Evolutionary conservation across 441 rosid species (phyloP), one percentile per base, ranked within the genome.

Genomic region (Gossypium schwendimanii): DNA sequence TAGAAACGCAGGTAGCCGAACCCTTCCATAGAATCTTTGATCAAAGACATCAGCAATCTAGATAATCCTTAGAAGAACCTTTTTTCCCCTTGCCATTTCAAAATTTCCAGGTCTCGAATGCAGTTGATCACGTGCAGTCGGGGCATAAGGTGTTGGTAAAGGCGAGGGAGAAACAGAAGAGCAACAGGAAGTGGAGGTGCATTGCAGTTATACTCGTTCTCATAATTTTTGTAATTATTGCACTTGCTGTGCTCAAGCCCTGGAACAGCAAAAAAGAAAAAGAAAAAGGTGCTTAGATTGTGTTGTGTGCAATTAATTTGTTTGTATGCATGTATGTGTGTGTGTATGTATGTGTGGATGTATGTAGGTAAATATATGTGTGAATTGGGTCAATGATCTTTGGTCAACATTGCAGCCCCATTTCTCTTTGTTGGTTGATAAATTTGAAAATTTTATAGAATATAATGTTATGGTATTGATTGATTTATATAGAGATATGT

Each of bases 101-200:
- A 64, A 63, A 54, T 77, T 44, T 26, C 61, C 75, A 96, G 98
- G 98, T 96, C 53, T 90, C 97, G 0, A 93, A 80, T 39, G 97
- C 98, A 0, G 98, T 93, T 24, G 97, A 93, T 82, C 98, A 93
- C 58, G 98, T 96, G 70, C 95, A 91, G 47, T 86, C 90, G 0
- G 99, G 98, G 63, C 90, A 88, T 77, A 84, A 86, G 0, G 82
- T 88, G 23, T 89, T 96, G 67, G 88, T 86, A 71, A 89, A 79
- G 82, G 97, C 98, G 0, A 85, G 88, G 80, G 84, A 80, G 73
- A 81, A 81, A 50, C 99, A 96, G 77, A 91, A 70, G 79, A 96
- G 75, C 80, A 88, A 91, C 26, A 82, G 99, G 86, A 94, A 94
- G 83, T 91, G 97, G 98, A 88, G 85, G 98, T 92, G 98, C 82